Evolutionary conservation across 75 land plant species (phyloP), one percentile per base, ranked within the genome.

Genomic region (Pinus taeda): DNA sequence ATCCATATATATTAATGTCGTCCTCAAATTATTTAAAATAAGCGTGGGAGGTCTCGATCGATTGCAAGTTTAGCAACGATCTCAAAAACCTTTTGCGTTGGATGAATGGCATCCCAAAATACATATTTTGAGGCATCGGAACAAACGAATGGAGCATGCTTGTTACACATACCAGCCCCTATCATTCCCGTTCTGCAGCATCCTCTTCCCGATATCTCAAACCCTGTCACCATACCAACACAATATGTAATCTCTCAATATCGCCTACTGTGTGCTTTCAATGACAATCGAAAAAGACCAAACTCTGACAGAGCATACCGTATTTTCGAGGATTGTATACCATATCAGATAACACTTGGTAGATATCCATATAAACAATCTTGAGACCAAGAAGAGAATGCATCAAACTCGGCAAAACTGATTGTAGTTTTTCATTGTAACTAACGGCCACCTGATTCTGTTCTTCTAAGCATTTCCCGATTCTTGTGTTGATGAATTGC

Each of bases 71-170:
- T 6, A 26, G 63, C 63, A 61, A 61, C 2, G 63, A 61, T 61
- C 63, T 61, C 63, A 22, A 24, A 61, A 18, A 26, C n/a, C 24
- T 55, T 63, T 64, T 82, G 71, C 6, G 87, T 85, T 15, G 87
- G 87, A 59, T 85, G 87, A 39, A 67, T 57, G 11, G 67, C 80
- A 65, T 85, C 87, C 87, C 87, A 85, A 55, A 85, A 85, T 1
- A 82, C 75, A 64, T 85, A 82, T 74, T 82, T 72, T 45, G 75
- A 39, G 17, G 84, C 84, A 29, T 63, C 58, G 33, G 20, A 24
- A 36, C 84, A 82, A 18, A 74, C 73, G 29, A 72, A 61, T 30
- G 60, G 58, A 37, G 42, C 57, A 6, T 29, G 11, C 9, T 18
- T 22, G 15, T 77, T 57, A 59, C 79, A 77, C 42, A 6, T 5